These are phyloP conservation scores for Straminergon stramineum DNA, from an alignment of 225 moss, liverwort and hornwort species.

Conservation along the genomic window DNA sequence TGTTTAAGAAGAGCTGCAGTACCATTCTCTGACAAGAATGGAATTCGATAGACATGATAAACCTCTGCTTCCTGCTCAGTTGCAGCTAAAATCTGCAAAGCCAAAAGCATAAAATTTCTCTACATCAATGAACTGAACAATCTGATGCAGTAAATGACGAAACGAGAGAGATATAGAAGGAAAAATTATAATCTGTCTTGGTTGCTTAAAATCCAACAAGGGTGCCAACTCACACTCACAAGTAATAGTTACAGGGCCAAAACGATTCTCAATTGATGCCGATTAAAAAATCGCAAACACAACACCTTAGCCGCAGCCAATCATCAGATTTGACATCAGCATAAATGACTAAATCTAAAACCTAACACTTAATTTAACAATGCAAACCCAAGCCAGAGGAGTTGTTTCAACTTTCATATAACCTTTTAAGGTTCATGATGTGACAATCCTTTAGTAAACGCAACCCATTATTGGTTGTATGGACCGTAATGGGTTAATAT, in stretches of 20 bases:
- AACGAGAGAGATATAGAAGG: neutral
- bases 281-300: neutral
- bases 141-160: neutral
- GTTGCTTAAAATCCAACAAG: neutral
- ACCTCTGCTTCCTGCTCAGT: slow-evolving; percentile 44
- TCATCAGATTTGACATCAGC: neutral
- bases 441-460: neutral
- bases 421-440: neutral
- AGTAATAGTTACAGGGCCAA: neutral
- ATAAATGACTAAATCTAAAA: neutral
- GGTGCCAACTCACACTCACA: neutral
- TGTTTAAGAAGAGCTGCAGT: slow-evolving; percentile 64
- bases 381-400: neutral
- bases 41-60: slow-evolving; percentile 77
- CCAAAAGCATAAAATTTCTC: neutral
- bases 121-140: neutral
- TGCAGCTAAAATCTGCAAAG: slow-evolving; percentile 17
- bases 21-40: slow-evolving; percentile 63
- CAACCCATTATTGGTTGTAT: neutral
- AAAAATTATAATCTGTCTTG: neutral
- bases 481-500: neutral
- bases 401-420: neutral
- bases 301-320: neutral
- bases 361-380: neutral
- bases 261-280: neutral